Base-by-base conservation (phyloP, 805 yeast genomes). In the Lachancea meyersii region DNA sequence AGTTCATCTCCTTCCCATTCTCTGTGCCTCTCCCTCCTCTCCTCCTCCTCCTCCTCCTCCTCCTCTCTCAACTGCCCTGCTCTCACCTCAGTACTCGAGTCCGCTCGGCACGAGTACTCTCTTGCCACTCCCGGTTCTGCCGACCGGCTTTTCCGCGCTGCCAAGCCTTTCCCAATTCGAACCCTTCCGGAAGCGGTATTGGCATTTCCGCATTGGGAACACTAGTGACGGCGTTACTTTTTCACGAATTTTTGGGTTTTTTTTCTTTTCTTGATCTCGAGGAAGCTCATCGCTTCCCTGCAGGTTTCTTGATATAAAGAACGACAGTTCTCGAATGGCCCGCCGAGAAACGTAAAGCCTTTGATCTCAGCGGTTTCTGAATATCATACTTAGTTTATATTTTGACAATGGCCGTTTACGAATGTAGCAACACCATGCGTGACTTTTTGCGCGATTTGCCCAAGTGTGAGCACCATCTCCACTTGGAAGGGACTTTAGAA, bases 391-490 rank as follows among this genome's bases (percentile, higher is more conserved):
- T 23, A 23, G 10, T 7, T 7, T 7, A 23, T 23, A 23, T 10
- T 23, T 10, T 23, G 26, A 26, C 13, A 19, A 35, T 41, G 44
- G 19, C 42, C 5, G 37, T 30, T 7, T 52, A 56, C 57, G 64
- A 64, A 42, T 63, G 71, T 41, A 43, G 58, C 23, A 55, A 55
- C 13, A 61, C 65, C 41, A 70, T 73, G 70, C 65, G 64, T 42
- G 54, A 61, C 45, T 84, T 83, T 61, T 70, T 84, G 38, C 67
- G 63, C 31, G 91, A 81, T 52, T 68, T 86, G 39, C 95, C 95
- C 45, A 86, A 86, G 63, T 85, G 93, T 68, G 95, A 86, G 61
- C 91, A 85, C 60, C 95, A 86, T 58, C 76, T 85, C 47, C 95
- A 86, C 63, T 61, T 86, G 35, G 94, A 85, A 67, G 95, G 94